Evolutionary conservation across 208 protist species (phyloP).

Genomic region (Trypanosoma avium): DNA sequence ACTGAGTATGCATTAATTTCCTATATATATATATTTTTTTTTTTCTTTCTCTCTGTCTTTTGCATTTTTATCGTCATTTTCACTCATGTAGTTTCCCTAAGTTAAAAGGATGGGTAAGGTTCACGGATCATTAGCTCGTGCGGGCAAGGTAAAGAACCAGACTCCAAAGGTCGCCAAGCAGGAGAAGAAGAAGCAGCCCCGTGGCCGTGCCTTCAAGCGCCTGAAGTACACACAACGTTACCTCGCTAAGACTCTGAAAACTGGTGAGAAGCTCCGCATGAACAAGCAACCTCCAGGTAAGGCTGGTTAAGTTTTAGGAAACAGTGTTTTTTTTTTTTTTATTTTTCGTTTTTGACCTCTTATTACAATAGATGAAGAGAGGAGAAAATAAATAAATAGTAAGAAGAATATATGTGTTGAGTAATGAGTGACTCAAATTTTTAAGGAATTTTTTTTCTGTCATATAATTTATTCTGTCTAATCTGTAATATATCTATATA

Average conservation of each 20-base stretch:
- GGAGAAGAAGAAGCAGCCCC: slow-evolving; percentile 95
- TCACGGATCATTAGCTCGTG: slow-evolving; percentile 97
- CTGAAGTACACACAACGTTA: slow-evolving; percentile 97
- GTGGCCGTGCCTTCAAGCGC: slow-evolving; percentile 96
- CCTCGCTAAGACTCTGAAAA: slow-evolving; percentile 92
- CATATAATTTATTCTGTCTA: slow-evolving; percentile 5
- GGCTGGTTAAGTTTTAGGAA: slow-evolving; percentile 64
- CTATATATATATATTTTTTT: slow-evolving; percentile 1
- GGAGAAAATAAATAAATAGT: too few relatives aligned
- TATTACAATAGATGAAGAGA: not conserved
- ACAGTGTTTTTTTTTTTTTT: slow-evolving; percentile 22
- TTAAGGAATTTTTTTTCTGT: slow-evolving; percentile 7
- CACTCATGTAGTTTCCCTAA: slow-evolving; percentile 15
- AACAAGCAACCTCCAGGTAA: slow-evolving; percentile 92
- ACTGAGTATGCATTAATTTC: not conserved
- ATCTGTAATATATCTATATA: not conserved
- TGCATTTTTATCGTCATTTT: not conserved
- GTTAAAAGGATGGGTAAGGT: slow-evolving; percentile 94
- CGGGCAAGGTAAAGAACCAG: slow-evolving; percentile 98
- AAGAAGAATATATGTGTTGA: too few relatives aligned
- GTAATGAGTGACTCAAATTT: too few relatives aligned
- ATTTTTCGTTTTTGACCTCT: slow-evolving; percentile 18
- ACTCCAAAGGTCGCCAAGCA: slow-evolving; percentile 96
- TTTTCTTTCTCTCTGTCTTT: slow-evolving; percentile 4
- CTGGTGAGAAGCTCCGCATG: slow-evolving; percentile 93